Conservation (phyloP, 495 filamentous ascomycete genomes). For the Schizothecium vesticola region DNA sequence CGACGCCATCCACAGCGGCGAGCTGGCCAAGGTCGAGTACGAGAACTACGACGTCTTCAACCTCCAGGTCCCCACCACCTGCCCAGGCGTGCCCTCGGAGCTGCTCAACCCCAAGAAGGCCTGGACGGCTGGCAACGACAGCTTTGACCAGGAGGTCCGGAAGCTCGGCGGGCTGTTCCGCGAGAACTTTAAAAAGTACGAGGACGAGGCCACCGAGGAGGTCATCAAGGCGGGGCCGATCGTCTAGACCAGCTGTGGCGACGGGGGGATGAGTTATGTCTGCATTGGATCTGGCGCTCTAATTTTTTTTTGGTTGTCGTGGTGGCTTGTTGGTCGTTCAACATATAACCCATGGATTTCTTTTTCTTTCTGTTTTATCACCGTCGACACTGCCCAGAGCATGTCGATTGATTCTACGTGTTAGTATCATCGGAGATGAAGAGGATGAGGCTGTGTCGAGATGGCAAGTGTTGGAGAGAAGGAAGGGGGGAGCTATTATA, state of each 20-base stretch:
- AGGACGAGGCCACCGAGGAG: conserved; percentile 77
- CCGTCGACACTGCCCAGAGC: background rate
- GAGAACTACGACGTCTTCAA: conserved; percentile 97
- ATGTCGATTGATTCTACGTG: too few species aligned
- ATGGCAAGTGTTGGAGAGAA: too few species aligned
- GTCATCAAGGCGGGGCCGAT: conserved; percentile 65
- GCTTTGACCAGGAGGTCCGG: conserved; percentile 79
- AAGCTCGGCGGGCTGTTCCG: conserved; percentile 84
- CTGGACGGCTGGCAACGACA: conserved; percentile 72
- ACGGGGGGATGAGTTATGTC: background rate
- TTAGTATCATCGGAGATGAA: too few species aligned
- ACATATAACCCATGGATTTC: background rate
- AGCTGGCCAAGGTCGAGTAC: conserved; percentile 85
- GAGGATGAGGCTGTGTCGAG: too few species aligned
- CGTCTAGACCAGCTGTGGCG: conserved; percentile 23
- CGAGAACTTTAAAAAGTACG: conserved; percentile 97
- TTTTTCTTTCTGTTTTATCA: background rate
- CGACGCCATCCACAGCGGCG: conserved; percentile 93
- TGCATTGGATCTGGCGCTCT: conserved; percentile 15
- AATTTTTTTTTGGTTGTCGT: background rate
- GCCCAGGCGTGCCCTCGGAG: conserved; percentile 79
- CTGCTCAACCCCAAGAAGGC: conserved; percentile 90
- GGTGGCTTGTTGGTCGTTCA: background rate
- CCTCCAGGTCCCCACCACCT: conserved; percentile 81
- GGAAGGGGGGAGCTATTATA: background rate